Conservation (phyloP, 2,329 filamentous ascomycete genomes). For the Phialemonium atrogriseum region DNA sequence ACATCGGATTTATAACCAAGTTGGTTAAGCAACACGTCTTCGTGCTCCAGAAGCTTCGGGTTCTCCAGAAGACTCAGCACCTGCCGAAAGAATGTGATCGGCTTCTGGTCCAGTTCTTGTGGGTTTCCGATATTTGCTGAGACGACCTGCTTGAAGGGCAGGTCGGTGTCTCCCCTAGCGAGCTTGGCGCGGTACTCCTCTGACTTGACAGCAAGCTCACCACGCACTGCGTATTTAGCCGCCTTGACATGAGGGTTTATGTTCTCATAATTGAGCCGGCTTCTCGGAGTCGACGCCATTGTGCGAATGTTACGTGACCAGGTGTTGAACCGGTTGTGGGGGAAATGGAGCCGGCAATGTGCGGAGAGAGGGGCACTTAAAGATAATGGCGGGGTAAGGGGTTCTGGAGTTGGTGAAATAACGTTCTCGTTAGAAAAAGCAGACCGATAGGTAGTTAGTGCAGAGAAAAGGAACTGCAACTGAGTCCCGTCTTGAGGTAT, state of each 20-base stretch:
- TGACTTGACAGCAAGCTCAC: constrained; percentile 87
- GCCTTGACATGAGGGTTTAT: constrained; percentile 85
- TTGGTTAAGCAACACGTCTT: constrained; percentile 64
- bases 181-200: constrained; percentile 80
- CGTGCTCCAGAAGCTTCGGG: constrained; percentile 72
- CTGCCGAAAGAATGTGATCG: constrained; percentile 98
- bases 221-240: constrained; percentile 93
- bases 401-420: too few species aligned
- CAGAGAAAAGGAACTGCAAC: too few species aligned
- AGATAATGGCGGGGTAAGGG: too few species aligned
- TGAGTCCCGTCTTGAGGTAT: too few species aligned
- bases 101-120: constrained; percentile 97
- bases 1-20: constrained; percentile 90
- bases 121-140: constrained; percentile 98
- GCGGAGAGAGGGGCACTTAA: too few species aligned
- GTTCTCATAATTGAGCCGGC: constrained; percentile 65
- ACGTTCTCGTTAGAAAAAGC: too few species aligned
- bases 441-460: too few species aligned
- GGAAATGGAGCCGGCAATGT: too few species aligned
- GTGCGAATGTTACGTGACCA: constrained; percentile 15
- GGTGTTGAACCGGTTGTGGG: not conserved
- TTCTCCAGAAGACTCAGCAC: constrained; percentile 91
- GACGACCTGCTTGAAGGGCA: constrained; percentile 88
- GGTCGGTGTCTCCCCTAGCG: constrained; percentile 44
- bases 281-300: constrained; percentile 27